phyloP scores from a whole-genome alignment of 306 rosid species.

The Canavalia ensiformis region DNA sequence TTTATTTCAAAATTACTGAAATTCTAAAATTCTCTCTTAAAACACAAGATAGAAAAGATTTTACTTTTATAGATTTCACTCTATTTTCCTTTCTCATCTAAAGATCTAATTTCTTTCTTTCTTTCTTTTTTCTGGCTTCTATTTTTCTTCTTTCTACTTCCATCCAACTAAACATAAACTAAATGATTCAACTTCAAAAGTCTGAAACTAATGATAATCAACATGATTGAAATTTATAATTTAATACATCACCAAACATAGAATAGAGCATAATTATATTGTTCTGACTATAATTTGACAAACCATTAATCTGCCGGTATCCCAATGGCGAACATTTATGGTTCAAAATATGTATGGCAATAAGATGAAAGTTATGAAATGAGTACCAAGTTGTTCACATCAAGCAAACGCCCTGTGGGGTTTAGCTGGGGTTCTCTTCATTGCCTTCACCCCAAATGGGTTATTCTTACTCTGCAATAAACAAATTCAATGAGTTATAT shows the following conservation, averaged over 20 bases:
- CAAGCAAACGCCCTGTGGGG: conserved; percentile 63
- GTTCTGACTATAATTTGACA: conserved; percentile 41
- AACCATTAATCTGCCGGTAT: conserved; percentile 29
- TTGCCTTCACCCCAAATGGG: conserved; percentile 77
- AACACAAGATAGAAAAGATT: no score
- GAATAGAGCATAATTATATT: conserved; percentile 54
- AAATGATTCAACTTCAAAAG: conserved; percentile 50
- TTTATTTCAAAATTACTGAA: no score
- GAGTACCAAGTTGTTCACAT: conserved; percentile 23
- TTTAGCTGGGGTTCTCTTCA: conserved; percentile 73
- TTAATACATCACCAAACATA: conserved; percentile 35
- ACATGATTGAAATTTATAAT: conserved; percentile 42
- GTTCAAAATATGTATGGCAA: no score
- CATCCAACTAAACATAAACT: background rate
- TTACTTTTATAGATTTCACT: no score
- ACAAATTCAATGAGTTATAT: conserved; percentile 22
- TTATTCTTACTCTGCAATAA: conserved; percentile 66
- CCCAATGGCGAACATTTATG: conserved; percentile 23
- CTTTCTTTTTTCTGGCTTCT: no score
- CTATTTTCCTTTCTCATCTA: no score
- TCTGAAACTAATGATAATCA: conserved; percentile 44
- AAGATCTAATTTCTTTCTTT: no score
- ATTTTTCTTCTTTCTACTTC: no score
- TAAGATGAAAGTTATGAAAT: background rate
- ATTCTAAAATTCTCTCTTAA: no score